phyloP scores from a whole-genome alignment of 108 stramenopile species.

The Ochromonas danica region DNA sequence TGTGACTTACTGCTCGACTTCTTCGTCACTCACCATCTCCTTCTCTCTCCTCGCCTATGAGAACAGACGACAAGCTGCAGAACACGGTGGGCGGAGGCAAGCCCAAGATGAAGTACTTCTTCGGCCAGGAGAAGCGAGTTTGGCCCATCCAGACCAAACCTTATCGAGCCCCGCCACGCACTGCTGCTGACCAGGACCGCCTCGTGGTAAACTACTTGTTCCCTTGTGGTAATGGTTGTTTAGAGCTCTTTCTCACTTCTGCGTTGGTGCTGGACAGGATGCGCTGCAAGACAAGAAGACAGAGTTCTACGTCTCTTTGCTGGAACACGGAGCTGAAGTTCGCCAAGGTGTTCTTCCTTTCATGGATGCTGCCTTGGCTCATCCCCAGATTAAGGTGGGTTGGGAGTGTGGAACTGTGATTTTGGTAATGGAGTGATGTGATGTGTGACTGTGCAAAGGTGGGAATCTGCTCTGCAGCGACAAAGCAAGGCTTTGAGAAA shows the following conservation, averaged over 20 bases:
- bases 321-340: slow-evolving; percentile 67
- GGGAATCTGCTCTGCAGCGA: slow-evolving; percentile 83
- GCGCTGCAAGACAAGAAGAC: slow-evolving; percentile 76
- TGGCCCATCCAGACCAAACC: slow-evolving; percentile 52
- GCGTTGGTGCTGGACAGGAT: too few species aligned
- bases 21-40: too few species aligned
- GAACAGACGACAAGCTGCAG: slow-evolving; percentile 66
- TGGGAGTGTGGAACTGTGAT: too few species aligned
- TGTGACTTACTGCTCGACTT: not conserved
- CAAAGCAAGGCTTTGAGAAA: slow-evolving; percentile 74
- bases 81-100: slow-evolving; percentile 86
- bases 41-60: too few species aligned
- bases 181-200: not conserved
- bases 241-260: too few species aligned
- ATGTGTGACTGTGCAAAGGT: too few species aligned
- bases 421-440: too few species aligned
- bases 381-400: slow-evolving; percentile 45
- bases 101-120: slow-evolving; percentile 80
- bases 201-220: too few species aligned
- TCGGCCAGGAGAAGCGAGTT: slow-evolving; percentile 54
- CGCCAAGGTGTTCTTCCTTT: slow-evolving; percentile 72
- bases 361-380: slow-evolving; percentile 79
- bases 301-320: slow-evolving; percentile 68
- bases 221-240: too few species aligned
- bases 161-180: not conserved